Conservation (phyloP, 257 asterid species). For the Penstemon barbatus region DNA sequence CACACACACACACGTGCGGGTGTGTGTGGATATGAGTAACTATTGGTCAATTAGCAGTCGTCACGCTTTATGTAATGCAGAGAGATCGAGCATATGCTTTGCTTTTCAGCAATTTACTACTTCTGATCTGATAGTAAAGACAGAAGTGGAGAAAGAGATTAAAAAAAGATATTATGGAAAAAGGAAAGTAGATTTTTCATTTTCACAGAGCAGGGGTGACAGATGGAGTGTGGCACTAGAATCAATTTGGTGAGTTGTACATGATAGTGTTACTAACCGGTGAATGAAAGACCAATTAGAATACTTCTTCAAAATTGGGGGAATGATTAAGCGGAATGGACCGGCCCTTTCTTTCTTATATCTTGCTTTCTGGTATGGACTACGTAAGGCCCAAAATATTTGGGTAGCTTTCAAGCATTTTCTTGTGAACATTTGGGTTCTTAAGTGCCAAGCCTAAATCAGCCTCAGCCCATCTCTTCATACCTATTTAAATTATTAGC, state of each 20-base stretch:
- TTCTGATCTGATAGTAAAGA: background rate
- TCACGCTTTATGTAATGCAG: constrained; percentile 31
- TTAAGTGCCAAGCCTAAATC: too few relatives aligned
- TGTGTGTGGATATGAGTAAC: constrained; percentile 24
- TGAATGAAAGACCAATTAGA: background rate
- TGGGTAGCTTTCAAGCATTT: too few relatives aligned
- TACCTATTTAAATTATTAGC: too few relatives aligned
- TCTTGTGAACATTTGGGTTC: too few relatives aligned
- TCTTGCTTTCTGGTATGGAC: too few relatives aligned
- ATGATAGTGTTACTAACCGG: background rate
- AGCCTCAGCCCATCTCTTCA: too few relatives aligned
- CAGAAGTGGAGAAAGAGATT: background rate
- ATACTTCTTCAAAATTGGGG: too few relatives aligned
- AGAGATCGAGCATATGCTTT: constrained; percentile 34
- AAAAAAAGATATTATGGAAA: background rate
- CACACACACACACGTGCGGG: constrained; percentile 37
- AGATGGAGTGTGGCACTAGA: background rate
- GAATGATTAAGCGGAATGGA: too few relatives aligned
- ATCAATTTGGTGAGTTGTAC: background rate
- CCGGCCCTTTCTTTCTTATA: too few relatives aligned
- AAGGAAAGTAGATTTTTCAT: background rate
- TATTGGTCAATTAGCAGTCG: constrained; percentile 27
- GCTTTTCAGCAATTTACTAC: background rate
- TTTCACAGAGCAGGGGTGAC: background rate
- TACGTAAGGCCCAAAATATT: too few relatives aligned